Evolutionary conservation across 2,329 filamentous ascomycete genomes (phyloP), one percentile per base, ranked within the genome.

Genomic region (Alternaria conjuncta): DNA sequence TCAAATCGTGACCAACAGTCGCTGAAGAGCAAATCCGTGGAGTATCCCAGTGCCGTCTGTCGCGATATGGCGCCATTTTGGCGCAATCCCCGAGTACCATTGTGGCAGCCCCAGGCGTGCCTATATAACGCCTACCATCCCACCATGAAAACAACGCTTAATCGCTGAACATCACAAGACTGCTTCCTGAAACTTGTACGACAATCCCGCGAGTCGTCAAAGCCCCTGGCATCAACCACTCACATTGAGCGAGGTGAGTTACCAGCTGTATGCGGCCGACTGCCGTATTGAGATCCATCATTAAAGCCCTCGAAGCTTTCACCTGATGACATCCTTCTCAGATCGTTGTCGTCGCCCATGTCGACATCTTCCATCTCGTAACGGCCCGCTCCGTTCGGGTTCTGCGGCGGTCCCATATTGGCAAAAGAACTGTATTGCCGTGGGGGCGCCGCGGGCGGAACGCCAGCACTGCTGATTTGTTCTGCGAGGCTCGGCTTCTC

Each of bases 401-500:
- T 65, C 44, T 70, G 69, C 20, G 67, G 65, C 26, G 64, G 70
- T 7, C 66, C 69, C 67, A 74, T 73, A n/a, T 47, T 69, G 13
- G 71, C 55, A 18, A 64, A 61, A 4, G 59, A 67, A n/a, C 64
- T 65, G 59, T 67, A 72, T 51, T 62, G 68, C 41, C 72, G 64
- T 15, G 57, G 61, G 21, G 73, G 70, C 11, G 71, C 71, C 15
- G 74, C 69, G 21, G 77, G 77, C 13, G 79, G 79, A 18, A 81
- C 80, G 23, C 79, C 79, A 45, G 72, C 74, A 44, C 54, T 79
- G 63, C 78, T 81, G 53, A 81, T 75, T 58, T 80, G 75, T 58
- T 79, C 72, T 45, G 75, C 75, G 11, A 81, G 63, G 49, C 71
- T 75, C 5, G 82, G 81, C 71, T 84, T 84, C 69, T 82, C 81